Evolutionary conservation across 805 yeast species (phyloP), one percentile per base, ranked within the genome.

Genomic region (Candida insectalens): DNA sequence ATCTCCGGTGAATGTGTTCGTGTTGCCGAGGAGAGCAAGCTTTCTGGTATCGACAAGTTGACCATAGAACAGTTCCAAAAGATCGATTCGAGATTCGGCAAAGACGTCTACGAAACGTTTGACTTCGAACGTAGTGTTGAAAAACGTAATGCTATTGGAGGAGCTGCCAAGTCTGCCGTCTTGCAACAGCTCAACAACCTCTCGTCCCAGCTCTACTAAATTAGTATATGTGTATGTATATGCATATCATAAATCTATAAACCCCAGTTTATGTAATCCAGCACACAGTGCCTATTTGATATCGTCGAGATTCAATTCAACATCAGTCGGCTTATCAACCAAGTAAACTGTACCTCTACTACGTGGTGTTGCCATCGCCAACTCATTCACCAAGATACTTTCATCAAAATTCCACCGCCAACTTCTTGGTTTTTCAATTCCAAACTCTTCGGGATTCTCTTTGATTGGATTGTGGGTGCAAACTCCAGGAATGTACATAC

Each of bases 1-100:
- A 92, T 92, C 41, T 85, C 96, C 5, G 99, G 99, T 37, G 95
- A 87, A 59, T 92, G 96, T 63, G 99, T 92, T 30, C 77, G 94
- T 42, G 59, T 63, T 29, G 96, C 97, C 5, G 99, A 92, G 64
- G 88, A 74, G 40, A 60, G 67, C 39, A 71, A 70, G 15, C 63
- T 84, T 28, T 63, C 79, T 6, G 96, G 96, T 34, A 92, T 92
- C 55, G 97, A 92, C 58, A 64, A 87, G 56, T 67, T 92, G 50
- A 59, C 82, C 4, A 55, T 83, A 33, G 81, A 71, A 34, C 95
- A 89, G 57, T 85, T 82, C 59, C 65, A 85, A 58, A 45, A 60
- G 23, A 88, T 92, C 44, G 97, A 92, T 51, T 35, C 63, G 2
- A 71, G 97, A 59, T 92, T 92, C 51, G 79, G 62, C 29, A 70